A percentile compares a stretch with the other conserved stretches of the same genome.
Evolutionary conservation across 352 stramenopile species (phyloP).

Genomic region (Pythium apleroticum): DNA sequence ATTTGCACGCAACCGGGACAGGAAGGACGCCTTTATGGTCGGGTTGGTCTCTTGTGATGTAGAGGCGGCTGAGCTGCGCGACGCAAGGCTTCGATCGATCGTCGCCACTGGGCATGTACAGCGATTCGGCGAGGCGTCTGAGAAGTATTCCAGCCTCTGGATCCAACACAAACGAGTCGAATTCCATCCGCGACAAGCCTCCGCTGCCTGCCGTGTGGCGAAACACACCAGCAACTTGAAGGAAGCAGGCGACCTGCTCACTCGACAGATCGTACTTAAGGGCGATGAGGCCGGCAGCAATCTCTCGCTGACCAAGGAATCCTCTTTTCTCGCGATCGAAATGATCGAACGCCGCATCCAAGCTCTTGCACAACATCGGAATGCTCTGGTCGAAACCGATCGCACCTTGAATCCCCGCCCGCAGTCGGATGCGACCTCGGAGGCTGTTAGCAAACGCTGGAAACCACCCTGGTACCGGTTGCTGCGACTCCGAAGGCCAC

Average conservation of each 20-base stretch:
- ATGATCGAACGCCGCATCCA: conserved; percentile 62
- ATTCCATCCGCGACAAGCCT: conserved; percentile 67
- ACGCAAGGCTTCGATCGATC: conserved; percentile 37
- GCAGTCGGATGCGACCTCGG: conserved; percentile 36
- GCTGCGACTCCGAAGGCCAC: neutral
- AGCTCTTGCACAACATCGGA: neutral
- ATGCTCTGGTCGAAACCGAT: conserved; percentile 13
- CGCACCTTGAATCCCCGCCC: conserved; percentile 20
- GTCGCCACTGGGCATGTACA: conserved; percentile 9
- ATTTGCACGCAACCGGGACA: conserved; percentile 29
- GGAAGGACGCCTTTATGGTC: conserved; percentile 31
- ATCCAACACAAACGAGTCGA: conserved; percentile 77
- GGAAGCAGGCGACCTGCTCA: conserved; percentile 39
- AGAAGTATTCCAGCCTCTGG: conserved; percentile 40
- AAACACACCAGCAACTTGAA: conserved; percentile 46
- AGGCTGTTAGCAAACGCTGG: conserved; percentile 37
- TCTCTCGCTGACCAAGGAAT: conserved; percentile 40
- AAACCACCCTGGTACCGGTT: conserved; percentile 25
- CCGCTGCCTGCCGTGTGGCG: conserved; percentile 29
- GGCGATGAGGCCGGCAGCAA: conserved; percentile 40
- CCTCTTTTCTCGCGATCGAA: conserved; percentile 61
- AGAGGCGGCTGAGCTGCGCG: conserved; percentile 45
- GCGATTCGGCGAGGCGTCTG: conserved; percentile 36
- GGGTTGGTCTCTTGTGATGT: conserved; percentile 39
- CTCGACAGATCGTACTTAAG: conserved; percentile 43